phyloP scores from a whole-genome alignment of 1,284 basidiomycete species.

The Irpex lacteus region DNA sequence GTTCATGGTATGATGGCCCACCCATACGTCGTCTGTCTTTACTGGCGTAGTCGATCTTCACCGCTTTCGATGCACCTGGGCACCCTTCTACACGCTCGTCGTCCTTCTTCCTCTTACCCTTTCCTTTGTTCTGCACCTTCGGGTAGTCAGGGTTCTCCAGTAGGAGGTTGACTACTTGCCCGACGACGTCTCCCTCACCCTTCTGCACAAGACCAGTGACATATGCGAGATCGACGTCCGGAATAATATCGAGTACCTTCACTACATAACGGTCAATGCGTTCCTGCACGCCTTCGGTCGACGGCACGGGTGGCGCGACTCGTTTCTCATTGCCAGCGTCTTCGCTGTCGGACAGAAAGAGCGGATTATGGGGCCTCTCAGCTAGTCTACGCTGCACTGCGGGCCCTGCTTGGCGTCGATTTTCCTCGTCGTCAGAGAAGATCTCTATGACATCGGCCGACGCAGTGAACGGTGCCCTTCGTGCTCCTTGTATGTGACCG shows the following conservation, averaged over 20 bases:
- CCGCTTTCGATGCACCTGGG: constrained; percentile 16
- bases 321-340: not conserved
- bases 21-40: constrained; percentile 39
- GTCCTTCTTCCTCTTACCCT: constrained; percentile 39
- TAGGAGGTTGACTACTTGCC: constrained; percentile 52
- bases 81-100: constrained; percentile 7
- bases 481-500: too few relatives aligned
- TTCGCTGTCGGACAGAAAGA: constrained; percentile 7
- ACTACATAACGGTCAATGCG: constrained; percentile 31
- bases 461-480: too few relatives aligned
- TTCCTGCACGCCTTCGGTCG: constrained; percentile 5
- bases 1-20: constrained; percentile 43
- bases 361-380: not conserved
- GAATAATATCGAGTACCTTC: constrained; percentile 62
- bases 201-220: constrained; percentile 43
- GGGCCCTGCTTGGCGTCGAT: not conserved
- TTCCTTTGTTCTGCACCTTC: constrained; percentile 53
- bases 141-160: constrained; percentile 66
- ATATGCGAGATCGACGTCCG: constrained; percentile 59
- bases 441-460: too few relatives aligned
- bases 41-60: constrained; percentile 43
- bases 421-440: too few relatives aligned
- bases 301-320: not conserved
- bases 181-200: constrained; percentile 38
- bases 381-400: not conserved